Percentiles rank a stretch among this genome's conserved stretches.
Evolutionary conservation across 2,329 filamentous ascomycete species (phyloP).

Genomic region (Microdochium paspali): DNA sequence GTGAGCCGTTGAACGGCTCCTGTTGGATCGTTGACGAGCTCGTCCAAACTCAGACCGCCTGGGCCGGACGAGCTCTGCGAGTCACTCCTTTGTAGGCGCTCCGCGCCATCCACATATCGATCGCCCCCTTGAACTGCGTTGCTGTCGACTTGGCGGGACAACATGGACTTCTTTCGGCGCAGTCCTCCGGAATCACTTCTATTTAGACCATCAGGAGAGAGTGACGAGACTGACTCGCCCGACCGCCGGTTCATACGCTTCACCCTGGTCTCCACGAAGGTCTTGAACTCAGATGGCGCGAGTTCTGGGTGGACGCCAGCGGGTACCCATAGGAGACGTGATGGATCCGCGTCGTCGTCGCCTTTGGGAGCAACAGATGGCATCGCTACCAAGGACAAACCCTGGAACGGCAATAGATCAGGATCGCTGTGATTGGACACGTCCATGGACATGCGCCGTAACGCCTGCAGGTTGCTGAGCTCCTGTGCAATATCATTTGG

Average conservation of each 20-base stretch:
- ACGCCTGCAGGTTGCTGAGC: conserved; percentile 81
- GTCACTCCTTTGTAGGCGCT: conserved; percentile 64
- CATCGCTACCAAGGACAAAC: conserved; percentile 56
- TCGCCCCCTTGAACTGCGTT: conserved; percentile 46
- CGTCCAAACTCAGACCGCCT: conserved; percentile 65
- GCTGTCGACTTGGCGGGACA: conserved; percentile 83
- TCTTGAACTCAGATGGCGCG: conserved; percentile 93
- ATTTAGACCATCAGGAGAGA: conserved; percentile 46
- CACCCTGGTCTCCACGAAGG: conserved; percentile 87
- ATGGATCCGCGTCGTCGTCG: conserved; percentile 80
- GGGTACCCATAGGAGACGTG: conserved; percentile 89
- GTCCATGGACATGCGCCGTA: conserved; percentile 92
- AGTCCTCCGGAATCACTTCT: conserved; percentile 54
- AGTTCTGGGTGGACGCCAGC: conserved; percentile 90
- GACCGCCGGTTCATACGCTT: conserved; percentile 82
- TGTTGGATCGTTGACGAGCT: conserved; percentile 71
- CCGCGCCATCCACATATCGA: conserved; percentile 75
- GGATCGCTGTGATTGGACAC: conserved; percentile 64
- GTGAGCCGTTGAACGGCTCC: conserved; percentile 61
- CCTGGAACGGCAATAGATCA: conserved; percentile 65
- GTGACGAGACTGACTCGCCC: conserved; percentile 46
- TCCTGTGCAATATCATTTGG: conserved; percentile 86
- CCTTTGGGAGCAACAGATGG: conserved; percentile 63
- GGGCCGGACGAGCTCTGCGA: conserved; percentile 40
- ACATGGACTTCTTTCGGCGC: conserved; percentile 86